Evolutionary conservation across 202 grass and related monocot species (phyloP).

Genomic region (Hordeum pubiflorum): DNA sequence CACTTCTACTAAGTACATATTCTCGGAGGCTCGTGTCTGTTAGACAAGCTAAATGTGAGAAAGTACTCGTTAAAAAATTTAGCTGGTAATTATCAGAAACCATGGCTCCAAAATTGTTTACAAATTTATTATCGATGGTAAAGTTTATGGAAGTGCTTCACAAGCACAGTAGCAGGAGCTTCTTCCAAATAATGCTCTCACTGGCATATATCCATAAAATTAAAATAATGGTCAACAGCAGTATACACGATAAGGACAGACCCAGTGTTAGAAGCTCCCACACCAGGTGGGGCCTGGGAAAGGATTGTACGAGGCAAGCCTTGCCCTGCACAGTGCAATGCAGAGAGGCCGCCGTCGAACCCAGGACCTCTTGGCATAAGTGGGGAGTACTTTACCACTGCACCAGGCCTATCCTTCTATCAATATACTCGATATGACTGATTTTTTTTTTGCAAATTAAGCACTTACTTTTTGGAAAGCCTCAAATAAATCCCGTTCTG

Average conservation of each 20-base stretch:
- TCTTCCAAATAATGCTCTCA: neutral
- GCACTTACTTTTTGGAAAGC: slow-evolving; percentile 39
- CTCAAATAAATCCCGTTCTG: slow-evolving; percentile 41
- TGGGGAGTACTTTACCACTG: no score
- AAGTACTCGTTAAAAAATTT: neutral
- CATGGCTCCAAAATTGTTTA: neutral
- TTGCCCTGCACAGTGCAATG: no score
- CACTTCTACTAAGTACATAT: slow-evolving; percentile 28
- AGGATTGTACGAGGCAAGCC: no score
- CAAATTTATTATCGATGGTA: neutral
- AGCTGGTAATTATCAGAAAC: neutral
- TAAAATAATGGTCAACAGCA: neutral
- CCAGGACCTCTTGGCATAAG: no score
- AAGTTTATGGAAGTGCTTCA: slow-evolving; percentile 11
- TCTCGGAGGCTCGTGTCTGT: slow-evolving; percentile 30
- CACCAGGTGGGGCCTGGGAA: no score
- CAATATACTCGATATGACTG: neutral
- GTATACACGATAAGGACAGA: neutral
- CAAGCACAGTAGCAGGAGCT: neutral
- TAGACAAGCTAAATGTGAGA: slow-evolving; percentile 6
- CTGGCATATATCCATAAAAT: neutral
- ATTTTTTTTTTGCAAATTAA: neutral
- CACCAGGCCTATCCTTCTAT: no score
- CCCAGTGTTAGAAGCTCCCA: no score
- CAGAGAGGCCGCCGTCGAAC: no score